Base-by-base conservation (phyloP, 2,329 filamentous ascomycete genomes). In the Plectosphaerella cucumerina region DNA sequence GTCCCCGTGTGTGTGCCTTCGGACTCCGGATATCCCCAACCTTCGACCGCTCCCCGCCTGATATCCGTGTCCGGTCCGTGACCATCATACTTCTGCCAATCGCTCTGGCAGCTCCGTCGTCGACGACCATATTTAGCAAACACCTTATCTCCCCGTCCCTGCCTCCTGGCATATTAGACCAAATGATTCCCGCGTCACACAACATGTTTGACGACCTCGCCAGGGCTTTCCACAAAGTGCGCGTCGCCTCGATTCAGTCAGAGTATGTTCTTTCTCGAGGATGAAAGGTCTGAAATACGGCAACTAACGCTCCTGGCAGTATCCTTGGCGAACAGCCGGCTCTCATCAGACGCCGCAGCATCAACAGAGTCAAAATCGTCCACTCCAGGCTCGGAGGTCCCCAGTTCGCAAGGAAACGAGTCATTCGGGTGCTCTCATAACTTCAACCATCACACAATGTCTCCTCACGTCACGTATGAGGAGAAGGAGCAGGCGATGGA, bases 171-270 rank as follows among this genome's bases (percentile, higher is more conserved):
- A 31, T 31, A 31, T 31, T 31, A 31, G 26, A 31, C 26, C 8
- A 53, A 41, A 39, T 53, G 47, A 49, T 50, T 47, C 44, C 35
- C 14, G 35, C 22, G 3, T 42, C 48, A 11, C 48, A 37, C 57
- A 60, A 52, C 44, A 70, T 69, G 65, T 64, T 69, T 37, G 65
- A 72, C 41, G 70, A 75, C 44, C 62, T 77, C 39, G 70, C 73
- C 54, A 59, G 65, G 34, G 65, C 71, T 35, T 60, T 79, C 34
- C 66, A 70, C 50, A 71, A 73, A 48, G 65, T 78, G 53, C 73
- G 75, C 55, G 71, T 80, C 53, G 74, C 73, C 23, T 67, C 76
- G 23, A 61, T 77, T 34, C 72, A 75, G 61, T 70, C 69, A 43
- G 65, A 75, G 75, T 78, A 64, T 58, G 75, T 70, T 12, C n/a